Conservation (phyloP, 352 stramenopile species). For the Aphanomyces cochlioides region DNA sequence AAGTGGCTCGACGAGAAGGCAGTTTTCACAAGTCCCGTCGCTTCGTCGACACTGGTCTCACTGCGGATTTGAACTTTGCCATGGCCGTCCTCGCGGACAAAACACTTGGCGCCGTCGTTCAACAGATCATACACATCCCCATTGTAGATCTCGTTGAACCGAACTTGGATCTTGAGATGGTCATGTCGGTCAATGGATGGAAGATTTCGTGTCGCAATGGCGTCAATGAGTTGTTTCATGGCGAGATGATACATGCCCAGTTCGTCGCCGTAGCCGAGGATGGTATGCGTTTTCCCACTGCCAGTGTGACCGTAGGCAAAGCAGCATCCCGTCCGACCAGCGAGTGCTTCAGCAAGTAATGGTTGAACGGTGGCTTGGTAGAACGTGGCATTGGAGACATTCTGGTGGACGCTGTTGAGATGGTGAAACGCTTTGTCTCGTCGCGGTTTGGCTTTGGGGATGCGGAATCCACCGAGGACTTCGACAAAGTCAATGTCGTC, state of each 20-base stretch:
- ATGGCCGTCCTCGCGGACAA: slow-evolving; percentile 47
- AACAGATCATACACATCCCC: slow-evolving; percentile 54
- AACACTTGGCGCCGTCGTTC: slow-evolving; percentile 42
- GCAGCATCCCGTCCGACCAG: slow-evolving; percentile 44
- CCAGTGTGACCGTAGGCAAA: slow-evolving; percentile 62
- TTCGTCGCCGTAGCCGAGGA: slow-evolving; percentile 51
- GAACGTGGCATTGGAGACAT: slow-evolving; percentile 39
- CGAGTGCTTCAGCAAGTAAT: slow-evolving; percentile 34
- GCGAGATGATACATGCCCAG: slow-evolving; percentile 43
- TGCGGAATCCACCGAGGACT: slow-evolving; percentile 17
- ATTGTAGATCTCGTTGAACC: slow-evolving; percentile 61
- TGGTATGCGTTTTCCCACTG: slow-evolving; percentile 61
- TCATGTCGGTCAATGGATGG: not conserved
- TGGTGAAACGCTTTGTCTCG: slow-evolving; percentile 13
- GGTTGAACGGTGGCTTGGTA: slow-evolving; percentile 34
- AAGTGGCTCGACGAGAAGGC: slow-evolving; percentile 38
- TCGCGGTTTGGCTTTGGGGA: slow-evolving; percentile 27
- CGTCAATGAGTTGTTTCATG: slow-evolving; percentile 40
- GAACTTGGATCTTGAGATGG: slow-evolving; percentile 42
- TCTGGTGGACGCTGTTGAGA: slow-evolving; percentile 9
- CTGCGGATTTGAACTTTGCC: slow-evolving; percentile 50
- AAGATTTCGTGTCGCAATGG: not conserved
- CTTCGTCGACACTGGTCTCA: slow-evolving; percentile 41
- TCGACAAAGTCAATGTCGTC: slow-evolving; percentile 28
- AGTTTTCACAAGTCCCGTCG: slow-evolving; percentile 48